Evolutionary conservation across 176 grass and related monocot genomes (phyloP).

Genomic region (Raddia guianensis): DNA sequence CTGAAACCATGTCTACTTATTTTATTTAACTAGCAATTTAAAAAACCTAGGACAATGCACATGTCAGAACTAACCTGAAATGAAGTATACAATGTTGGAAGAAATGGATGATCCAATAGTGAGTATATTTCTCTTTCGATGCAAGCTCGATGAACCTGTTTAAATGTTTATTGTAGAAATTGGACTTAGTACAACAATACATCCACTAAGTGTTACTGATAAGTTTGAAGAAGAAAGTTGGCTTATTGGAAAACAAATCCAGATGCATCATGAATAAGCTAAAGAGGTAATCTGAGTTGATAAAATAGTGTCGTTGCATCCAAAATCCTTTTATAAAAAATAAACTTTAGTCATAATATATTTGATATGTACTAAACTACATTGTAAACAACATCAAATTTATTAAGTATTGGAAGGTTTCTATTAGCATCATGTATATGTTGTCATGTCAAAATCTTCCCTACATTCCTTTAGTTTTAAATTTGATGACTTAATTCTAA

Average conservation of each 20-base stretch:
- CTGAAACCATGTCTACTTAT: background rate
- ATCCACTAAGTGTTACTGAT: conserved; percentile 10
- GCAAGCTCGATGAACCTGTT: conserved; percentile 92
- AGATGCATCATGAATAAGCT: background rate
- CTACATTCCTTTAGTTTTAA: conserved; percentile 26
- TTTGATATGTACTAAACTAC: background rate
- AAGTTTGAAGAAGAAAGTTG: background rate
- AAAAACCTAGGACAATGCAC: conserved; percentile 29
- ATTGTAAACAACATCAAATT: background rate
- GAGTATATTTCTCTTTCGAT: conserved; percentile 98
- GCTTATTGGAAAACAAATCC: background rate
- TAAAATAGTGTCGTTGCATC: background rate
- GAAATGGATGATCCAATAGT: conserved; percentile 94
- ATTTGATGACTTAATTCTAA: conserved; percentile 6
- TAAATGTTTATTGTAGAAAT: conserved; percentile 43
- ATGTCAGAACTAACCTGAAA: conserved; percentile 72
- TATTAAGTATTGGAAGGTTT: background rate
- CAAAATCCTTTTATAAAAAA: background rate
- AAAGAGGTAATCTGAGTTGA: background rate
- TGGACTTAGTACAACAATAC: conserved; percentile 13
- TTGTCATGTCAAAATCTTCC: background rate
- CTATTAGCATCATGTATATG: background rate
- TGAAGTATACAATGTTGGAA: conserved; percentile 93
- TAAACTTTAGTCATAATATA: background rate
- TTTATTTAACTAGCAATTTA: conserved; percentile 32